Evolutionary conservation across 164 flowering plant genomes (phyloP).

Genomic region (Hamamelis virginiana): DNA sequence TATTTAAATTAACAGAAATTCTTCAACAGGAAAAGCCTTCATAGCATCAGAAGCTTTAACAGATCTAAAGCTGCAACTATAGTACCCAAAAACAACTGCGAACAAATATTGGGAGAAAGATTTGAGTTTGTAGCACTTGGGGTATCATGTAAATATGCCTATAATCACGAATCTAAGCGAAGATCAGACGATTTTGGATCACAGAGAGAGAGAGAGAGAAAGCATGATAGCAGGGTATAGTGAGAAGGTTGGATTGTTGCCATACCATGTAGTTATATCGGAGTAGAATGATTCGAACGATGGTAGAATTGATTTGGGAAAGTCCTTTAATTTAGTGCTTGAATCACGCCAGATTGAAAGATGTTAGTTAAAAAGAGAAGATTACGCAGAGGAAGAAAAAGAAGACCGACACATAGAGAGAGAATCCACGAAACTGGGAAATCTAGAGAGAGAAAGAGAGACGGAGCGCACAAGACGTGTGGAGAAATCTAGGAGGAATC

Average conservation of each 20-base stretch:
- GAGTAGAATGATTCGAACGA: neutral
- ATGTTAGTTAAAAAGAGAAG: neutral
- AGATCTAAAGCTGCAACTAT: neutral
- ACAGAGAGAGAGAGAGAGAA: neutral
- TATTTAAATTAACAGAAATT: neutral
- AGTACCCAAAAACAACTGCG: too few relatives aligned
- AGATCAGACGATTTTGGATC: neutral
- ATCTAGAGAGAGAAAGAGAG: slow-evolving; percentile 1
- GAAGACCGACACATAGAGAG: neutral
- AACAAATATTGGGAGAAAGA: neutral
- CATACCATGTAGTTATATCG: neutral
- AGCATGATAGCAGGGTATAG: neutral
- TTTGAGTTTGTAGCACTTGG: neutral
- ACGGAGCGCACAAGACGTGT: neutral
- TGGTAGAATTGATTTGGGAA: neutral
- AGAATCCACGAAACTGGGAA: too few relatives aligned
- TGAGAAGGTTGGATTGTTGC: neutral
- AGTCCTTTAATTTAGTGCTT: neutral
- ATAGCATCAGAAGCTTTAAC: neutral
- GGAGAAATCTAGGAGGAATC: neutral
- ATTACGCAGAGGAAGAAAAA: neutral
- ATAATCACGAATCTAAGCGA: neutral
- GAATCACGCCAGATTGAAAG: neutral
- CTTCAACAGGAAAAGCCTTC: neutral
- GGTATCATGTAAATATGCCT: neutral